Evolutionary conservation across 2,329 filamentous ascomycete genomes (phyloP).

Genomic region (Clarireedia monteithiana): DNA sequence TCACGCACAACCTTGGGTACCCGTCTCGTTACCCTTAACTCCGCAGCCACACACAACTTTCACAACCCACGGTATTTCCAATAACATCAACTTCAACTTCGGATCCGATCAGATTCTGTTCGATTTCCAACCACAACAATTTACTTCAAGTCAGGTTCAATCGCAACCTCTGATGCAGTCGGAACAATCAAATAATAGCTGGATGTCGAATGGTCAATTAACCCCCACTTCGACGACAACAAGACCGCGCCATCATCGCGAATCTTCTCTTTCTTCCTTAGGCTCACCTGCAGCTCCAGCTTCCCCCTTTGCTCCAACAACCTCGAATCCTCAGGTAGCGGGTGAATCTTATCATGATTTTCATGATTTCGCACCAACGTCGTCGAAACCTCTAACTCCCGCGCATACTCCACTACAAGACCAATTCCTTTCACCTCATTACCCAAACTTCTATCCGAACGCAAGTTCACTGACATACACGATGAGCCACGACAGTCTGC

Average conservation of each 20-base stretch:
- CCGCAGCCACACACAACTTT: not conserved
- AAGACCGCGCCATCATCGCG: constrained; percentile 42
- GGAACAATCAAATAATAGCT: constrained; percentile 22
- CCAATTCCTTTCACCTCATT: constrained; percentile 29
- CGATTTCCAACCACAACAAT: constrained; percentile 18
- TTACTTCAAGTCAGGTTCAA: constrained; percentile 8
- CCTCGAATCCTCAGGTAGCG: constrained; percentile 49
- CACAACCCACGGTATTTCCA: constrained; percentile 13
- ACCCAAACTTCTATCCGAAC: constrained; percentile 28
- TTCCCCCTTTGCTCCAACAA: constrained; percentile 49
- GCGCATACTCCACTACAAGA: constrained; percentile 28
- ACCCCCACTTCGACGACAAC: constrained; percentile 27
- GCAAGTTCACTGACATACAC: constrained; percentile 15
- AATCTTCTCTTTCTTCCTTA: constrained; percentile 53
- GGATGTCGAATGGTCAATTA: constrained; percentile 27
- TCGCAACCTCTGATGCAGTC: constrained; percentile 27
- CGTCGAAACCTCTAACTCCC: constrained; percentile 29
- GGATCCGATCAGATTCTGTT: constrained; percentile 21
- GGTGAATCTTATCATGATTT: constrained; percentile 38
- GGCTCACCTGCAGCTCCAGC: constrained; percentile 49
- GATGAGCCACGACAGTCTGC: constrained; percentile 23
- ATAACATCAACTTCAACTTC: constrained; percentile 13
- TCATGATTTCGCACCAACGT: constrained; percentile 27
- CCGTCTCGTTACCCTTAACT: not conserved
- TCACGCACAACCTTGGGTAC: not conserved